Conservation (phyloP, 495 filamentous ascomycete genomes). For the Penicillium robsamsonii region DNA sequence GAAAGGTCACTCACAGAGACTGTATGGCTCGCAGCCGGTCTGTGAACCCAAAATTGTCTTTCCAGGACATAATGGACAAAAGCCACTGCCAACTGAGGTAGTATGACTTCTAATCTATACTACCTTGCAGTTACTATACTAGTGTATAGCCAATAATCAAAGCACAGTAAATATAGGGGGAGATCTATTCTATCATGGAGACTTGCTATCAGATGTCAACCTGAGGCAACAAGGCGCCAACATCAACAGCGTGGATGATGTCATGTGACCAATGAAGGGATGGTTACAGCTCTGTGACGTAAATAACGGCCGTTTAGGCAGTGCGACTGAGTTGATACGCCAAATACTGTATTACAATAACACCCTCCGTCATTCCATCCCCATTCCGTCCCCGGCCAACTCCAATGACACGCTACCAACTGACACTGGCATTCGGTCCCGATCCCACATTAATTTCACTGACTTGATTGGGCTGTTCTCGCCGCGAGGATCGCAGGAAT, state of each 20-base stretch:
- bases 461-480: conserved; percentile 13
- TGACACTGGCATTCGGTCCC: conserved; percentile 18
- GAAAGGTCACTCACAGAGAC: conserved; percentile 37
- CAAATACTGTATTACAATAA: conserved; percentile 11
- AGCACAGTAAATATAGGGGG: background rate
- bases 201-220: background rate
- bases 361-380: conserved; percentile 29
- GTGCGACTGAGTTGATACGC: background rate
- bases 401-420: conserved; percentile 18
- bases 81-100: background rate
- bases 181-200: background rate
- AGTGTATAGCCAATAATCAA: background rate
- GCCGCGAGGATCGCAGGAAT: background rate
- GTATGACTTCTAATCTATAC: background rate
- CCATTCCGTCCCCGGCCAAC: conserved; percentile 25
- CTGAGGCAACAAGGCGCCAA: conserved; percentile 2
- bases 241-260: conserved; percentile 12
- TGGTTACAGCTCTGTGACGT: background rate
- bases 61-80: conserved; percentile 41
- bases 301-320: background rate
- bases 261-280: conserved; percentile 20
- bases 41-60: conserved; percentile 46
- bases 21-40: conserved; percentile 50
- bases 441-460: conserved; percentile 25
- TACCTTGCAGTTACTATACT: background rate